A percentile compares a stretch with the other conserved stretches of the same genome.
Conservation (phyloP, 495 filamentous ascomycete genomes). For the Durotheca rogersii region DNA sequence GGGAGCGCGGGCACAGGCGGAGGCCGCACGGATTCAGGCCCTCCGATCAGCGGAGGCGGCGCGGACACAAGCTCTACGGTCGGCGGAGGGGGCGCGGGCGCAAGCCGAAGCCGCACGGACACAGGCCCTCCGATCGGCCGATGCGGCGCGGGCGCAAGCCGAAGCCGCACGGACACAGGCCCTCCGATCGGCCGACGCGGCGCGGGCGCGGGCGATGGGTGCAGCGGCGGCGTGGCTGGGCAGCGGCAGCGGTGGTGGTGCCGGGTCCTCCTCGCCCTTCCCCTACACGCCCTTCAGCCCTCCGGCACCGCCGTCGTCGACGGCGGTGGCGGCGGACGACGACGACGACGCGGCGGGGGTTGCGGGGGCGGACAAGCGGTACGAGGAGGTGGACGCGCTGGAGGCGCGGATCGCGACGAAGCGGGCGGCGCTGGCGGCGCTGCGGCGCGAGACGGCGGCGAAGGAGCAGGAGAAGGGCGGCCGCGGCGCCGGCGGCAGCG, state of each 20-base stretch:
- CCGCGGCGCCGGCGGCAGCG: background rate
- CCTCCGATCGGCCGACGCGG: background rate
- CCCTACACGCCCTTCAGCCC: too few relatives aligned
- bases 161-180: background rate
- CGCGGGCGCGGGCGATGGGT: background rate
- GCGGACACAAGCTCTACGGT: too few relatives aligned
- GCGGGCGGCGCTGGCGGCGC: slow-evolving; percentile 20
- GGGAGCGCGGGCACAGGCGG: too few relatives aligned
- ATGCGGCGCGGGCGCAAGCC: background rate
- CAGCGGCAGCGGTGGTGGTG: too few relatives aligned
- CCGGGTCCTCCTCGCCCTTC: too few relatives aligned
- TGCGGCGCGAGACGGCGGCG: background rate
- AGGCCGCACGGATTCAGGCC: too few relatives aligned
- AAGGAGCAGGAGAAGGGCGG: slow-evolving; percentile 4
- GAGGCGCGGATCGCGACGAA: slow-evolving; percentile 33
- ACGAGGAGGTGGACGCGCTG: slow-evolving; percentile 30
- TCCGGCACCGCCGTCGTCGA: too few relatives aligned
- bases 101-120: slow-evolving; percentile 3
- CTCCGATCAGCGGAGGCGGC: too few relatives aligned
- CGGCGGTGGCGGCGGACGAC: too few relatives aligned
- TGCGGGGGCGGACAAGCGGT: slow-evolving; percentile 31
- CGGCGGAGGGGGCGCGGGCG: too few relatives aligned
- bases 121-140: background rate
- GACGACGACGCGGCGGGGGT: slow-evolving; percentile 4
- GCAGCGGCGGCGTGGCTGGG: too few relatives aligned